Evolutionary conservation across 768 basidiomycete species (phyloP), one percentile per base, ranked within the genome.

Genomic region (Naganishia antarctica): DNA sequence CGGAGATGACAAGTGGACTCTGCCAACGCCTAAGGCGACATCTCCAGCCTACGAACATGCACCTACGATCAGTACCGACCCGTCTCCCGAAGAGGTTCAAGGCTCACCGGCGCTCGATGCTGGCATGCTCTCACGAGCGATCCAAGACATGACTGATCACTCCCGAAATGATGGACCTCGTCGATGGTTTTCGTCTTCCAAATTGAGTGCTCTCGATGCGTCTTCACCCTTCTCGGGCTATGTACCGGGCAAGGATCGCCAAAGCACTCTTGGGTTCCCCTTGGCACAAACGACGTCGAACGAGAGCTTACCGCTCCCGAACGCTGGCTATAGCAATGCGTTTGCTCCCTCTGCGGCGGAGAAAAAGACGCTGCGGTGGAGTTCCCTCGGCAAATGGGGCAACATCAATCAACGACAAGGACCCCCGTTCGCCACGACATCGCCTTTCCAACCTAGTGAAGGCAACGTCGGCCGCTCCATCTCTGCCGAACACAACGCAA

Each of bases 341-440:
- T 77, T 77, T 51, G 73, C 76, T 6, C 76, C 76, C 5, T 70
- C 70, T 26, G 71, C 70, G 12, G 69, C 65, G 29, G 76, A 77
- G 65, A 75, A 77, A 66, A 69, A 73, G 62, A 70, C 70, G 41
- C 66, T 77, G 12, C 74, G 74, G 44, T 77, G 74, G 76, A 72
- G 71, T 29, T 71, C 75, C 16, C 58, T 76, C 49, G 65, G 61
- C 13, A 51, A 46, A 41, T 53, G 61, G 50, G 61, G 53, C 8
- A 25, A 25, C 12, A n/a, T 57, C 13, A 37, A 57, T 6, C 28
- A 29, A 41, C 34, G 53, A 41, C 53, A 40, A 16, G 34, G 40
- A 41, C 2, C 32, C 6, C 37, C 53, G 34, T 12, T 37, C 40
- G n/a, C 53, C 18, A 21, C 53, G 34, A 37, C 34, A 18, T 44